phyloP scores from a whole-genome alignment of 352 stramenopile species.

The Phytophthora quininea region DNA sequence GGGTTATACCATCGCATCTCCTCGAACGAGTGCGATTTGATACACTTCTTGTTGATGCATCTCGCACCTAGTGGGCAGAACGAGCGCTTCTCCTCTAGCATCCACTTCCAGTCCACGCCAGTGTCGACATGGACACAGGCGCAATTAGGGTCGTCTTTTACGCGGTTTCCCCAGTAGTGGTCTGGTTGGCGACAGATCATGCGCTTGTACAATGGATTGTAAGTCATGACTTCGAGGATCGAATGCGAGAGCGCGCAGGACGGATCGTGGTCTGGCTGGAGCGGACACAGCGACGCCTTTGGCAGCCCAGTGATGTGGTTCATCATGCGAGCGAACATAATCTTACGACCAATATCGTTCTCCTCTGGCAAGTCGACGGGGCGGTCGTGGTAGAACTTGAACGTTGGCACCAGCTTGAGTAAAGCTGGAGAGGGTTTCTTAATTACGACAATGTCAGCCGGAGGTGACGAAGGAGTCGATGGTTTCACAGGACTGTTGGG shows the following conservation, averaged over 20 bases:
- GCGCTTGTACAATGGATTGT: constrained; percentile 60
- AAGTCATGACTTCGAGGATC: constrained; percentile 59
- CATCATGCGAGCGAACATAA: constrained; percentile 57
- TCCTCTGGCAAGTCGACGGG: constrained; percentile 36
- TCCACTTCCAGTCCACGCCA: constrained; percentile 47
- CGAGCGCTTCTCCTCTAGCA: constrained; percentile 41
- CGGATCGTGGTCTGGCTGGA: constrained; percentile 27
- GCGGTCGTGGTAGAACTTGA: constrained; percentile 40
- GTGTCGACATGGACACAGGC: constrained; percentile 56
- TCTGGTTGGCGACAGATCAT: constrained; percentile 45
- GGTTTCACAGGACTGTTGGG: constrained; percentile 25
- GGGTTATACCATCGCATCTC: constrained; percentile 62
- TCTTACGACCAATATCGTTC: constrained; percentile 31
- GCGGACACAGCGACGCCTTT: constrained; percentile 51
- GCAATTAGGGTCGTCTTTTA: constrained; percentile 49
- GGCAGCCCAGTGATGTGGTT: constrained; percentile 53
- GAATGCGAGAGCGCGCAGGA: constrained; percentile 46
- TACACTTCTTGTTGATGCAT: constrained; percentile 43
- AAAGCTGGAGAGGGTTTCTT: constrained; percentile 31
- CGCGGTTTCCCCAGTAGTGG: constrained; percentile 48
- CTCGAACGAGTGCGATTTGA: constrained; percentile 51
- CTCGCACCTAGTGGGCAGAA: constrained; percentile 36
- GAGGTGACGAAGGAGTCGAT: constrained; percentile 7
- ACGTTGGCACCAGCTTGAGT: constrained; percentile 27
- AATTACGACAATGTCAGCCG: constrained; percentile 11